Evolutionary conservation across 1,139 yeast species (phyloP), one percentile per base, ranked within the genome.

Genomic region (Geotrichum macrosporum): DNA sequence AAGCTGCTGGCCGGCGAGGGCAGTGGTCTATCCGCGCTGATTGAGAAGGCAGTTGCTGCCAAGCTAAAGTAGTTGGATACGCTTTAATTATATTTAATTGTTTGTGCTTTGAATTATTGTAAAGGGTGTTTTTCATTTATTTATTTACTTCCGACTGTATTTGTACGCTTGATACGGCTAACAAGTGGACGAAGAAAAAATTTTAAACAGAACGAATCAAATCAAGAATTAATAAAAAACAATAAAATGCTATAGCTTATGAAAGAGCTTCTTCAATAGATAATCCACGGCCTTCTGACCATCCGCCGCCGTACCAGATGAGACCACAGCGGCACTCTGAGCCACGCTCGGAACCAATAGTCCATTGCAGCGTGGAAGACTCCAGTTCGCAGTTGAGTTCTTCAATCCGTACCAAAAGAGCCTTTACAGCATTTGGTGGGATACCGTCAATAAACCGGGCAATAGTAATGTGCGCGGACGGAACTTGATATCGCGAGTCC

Each of bases 21-120:
- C 13, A 61, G 70, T 4, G 55, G n/a, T n/a, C n/a, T 76, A 35
- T 68, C 65, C 38, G 65, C 65, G 39, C 64, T 81, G 52, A 72
- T 84, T 43, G 72, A 71, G 35, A 65, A 63, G 31, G 61, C 81
- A 32, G 75, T 84, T 22, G 83, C 78, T 32, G 65, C 69, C 55
- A 77, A 77, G 61, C 56, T 80, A 41, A 55, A 54, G 16, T 44
- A 53, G 27, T 24, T n/a, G n/a, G n/a, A n/a, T n/a, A n/a, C n/a
- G n/a, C n/a, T n/a, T n/a, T n/a, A n/a, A n/a, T n/a, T n/a, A n/a
- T n/a, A n/a, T n/a, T n/a, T n/a, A n/a, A n/a, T n/a, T n/a, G n/a
- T n/a, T n/a, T n/a, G n/a, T n/a, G n/a, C n/a, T n/a, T n/a, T n/a
- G n/a, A n/a, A n/a, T n/a, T n/a, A n/a, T n/a, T n/a, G n/a, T n/a